A percentile compares a stretch with the other conserved stretches of the same genome.
These are phyloP conservation scores for Cotoneaster glaucophyllus DNA, from an alignment of 306 rosid species.

Conservation along the genomic window DNA sequence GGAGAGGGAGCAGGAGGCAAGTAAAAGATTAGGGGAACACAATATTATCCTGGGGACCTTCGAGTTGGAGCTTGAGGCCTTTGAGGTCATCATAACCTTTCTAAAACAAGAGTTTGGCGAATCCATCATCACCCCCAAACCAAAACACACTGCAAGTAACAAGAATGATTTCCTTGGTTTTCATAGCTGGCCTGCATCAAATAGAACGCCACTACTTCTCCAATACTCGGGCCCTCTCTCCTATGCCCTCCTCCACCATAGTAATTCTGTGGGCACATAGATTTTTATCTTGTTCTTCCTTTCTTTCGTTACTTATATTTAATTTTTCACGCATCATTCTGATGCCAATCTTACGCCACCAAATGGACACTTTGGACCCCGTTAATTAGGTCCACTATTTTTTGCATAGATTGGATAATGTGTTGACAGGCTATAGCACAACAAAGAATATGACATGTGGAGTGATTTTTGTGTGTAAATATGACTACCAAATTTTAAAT, in stretches of 20 bases:
- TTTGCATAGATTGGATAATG: not conserved
- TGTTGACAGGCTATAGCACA: not conserved
- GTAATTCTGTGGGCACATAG: not conserved
- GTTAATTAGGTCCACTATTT: not conserved
- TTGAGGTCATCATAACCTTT: slow-evolving; percentile 26
- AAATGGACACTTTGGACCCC: not conserved
- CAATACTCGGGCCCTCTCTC: not conserved
- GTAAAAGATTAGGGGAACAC: not conserved
- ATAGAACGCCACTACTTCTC: not conserved
- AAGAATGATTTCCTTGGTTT: slow-evolving; percentile 27
- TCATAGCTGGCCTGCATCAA: slow-evolving; percentile 44
- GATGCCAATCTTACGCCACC: slow-evolving; percentile 45
- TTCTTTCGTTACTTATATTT: not conserved
- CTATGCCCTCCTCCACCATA: not conserved
- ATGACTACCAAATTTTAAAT: not conserved
- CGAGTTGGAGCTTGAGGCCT: slow-evolving; percentile 2
- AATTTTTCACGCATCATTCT: slow-evolving; percentile 31
- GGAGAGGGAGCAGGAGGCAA: not conserved
- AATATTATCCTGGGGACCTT: slow-evolving; percentile 4
- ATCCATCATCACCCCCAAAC: slow-evolving; percentile 34
- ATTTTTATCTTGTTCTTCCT: not conserved
- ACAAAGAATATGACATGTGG: not conserved
- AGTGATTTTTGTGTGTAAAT: not conserved
- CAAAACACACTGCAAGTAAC: slow-evolving; percentile 41
- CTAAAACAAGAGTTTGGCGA: slow-evolving; percentile 27